phyloP scores from a whole-genome alignment of 2,329 filamentous ascomycete species.

The Dryadomyces quercivorus region DNA sequence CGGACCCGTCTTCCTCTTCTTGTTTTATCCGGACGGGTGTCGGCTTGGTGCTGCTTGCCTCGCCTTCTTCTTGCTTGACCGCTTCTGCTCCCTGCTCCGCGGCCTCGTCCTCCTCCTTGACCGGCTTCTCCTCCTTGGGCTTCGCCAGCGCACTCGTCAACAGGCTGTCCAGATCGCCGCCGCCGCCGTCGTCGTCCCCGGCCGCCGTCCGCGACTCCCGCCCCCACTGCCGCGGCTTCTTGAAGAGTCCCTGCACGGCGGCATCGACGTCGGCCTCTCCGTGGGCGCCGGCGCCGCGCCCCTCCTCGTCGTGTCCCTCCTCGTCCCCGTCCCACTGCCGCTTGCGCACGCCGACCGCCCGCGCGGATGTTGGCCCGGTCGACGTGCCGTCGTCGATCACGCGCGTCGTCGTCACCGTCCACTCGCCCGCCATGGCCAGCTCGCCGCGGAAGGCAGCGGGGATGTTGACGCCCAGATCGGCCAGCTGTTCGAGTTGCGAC shows the following conservation, averaged over 20 bases:
- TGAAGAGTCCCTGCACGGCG: slow-evolving; percentile 45
- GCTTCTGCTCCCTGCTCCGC: slow-evolving; percentile 22
- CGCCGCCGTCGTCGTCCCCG: slow-evolving; percentile 7
- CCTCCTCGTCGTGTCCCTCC: slow-evolving; percentile 29
- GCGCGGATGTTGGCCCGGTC: slow-evolving; percentile 15
- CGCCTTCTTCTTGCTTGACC: slow-evolving; percentile 5
- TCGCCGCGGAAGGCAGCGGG: slow-evolving; percentile 67
- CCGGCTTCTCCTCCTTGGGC: slow-evolving; percentile 12
- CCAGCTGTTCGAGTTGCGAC: slow-evolving; percentile 76
- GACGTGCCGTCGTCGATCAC: slow-evolving; percentile 33
- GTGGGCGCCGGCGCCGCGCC: not conserved
- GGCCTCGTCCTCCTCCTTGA: slow-evolving; percentile 16
- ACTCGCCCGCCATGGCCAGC: slow-evolving; percentile 81
- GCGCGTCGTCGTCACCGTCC: slow-evolving; percentile 60
- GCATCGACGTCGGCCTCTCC: slow-evolving; percentile 43
- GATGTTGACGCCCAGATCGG: slow-evolving; percentile 73
- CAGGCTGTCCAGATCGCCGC: slow-evolving; percentile 48
- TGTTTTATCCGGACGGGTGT: not conserved
- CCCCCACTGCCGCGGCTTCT: slow-evolving; percentile 44
- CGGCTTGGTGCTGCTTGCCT: not conserved
- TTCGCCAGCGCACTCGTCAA: slow-evolving; percentile 27
- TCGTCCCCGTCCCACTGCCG: slow-evolving; percentile 22
- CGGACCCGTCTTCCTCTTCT: not conserved
- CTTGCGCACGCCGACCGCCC: slow-evolving; percentile 9
- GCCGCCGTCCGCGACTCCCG: slow-evolving; percentile 36